Evolutionary conservation across 1,284 basidiomycete genomes (phyloP), one percentile per base, ranked within the genome.

Genomic region (Abortiporus biennis): DNA sequence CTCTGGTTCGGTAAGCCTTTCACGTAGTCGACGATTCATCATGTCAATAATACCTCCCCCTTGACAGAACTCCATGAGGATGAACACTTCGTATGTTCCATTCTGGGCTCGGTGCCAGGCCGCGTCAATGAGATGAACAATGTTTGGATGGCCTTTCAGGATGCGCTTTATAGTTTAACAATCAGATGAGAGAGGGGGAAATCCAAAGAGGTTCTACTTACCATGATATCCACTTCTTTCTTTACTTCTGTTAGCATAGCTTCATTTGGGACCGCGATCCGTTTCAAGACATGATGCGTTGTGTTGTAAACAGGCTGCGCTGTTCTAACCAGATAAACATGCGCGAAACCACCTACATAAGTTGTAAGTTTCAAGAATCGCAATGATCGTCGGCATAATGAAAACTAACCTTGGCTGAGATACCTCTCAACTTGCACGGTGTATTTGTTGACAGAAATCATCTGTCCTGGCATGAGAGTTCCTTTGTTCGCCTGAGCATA

Each of bases 211-310:
- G 51, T 48, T 15, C 50, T 34, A 72, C 84, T 55, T 56, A 94
- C 94, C 92, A 99, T 98, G 50, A 97, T 90, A 57, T 98, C 93
- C 33, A 99, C 96, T 66, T 99, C 96, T 64, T 89, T 92, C 69
- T 92, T 89, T 38, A 99, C 95, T 57, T 44, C 92, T n/a, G 82
- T 78, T 46, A 99, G 79, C 68, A 94, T 89, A 21, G 75, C 69
- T 63, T 95, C 91, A 61, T 87, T 92, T 27, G 90, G 78, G 38
- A 98, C 94, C 4, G 92, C 93, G 54, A 99, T 95, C 40, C 95
- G 79, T 65, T 99, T 99, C 52, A 99, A 78, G 50, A 99, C 96
- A 75, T 97, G 94, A 53, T 86, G 86, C n/a, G 86, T 91, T 46
- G 88, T 84, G 62, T 85, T 83, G 64, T 85, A 87, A 36, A 99